Evolutionary conservation across 1,284 basidiomycete species (phyloP), one percentile per base, ranked within the genome.

Genomic region (Flammula alnicola): DNA sequence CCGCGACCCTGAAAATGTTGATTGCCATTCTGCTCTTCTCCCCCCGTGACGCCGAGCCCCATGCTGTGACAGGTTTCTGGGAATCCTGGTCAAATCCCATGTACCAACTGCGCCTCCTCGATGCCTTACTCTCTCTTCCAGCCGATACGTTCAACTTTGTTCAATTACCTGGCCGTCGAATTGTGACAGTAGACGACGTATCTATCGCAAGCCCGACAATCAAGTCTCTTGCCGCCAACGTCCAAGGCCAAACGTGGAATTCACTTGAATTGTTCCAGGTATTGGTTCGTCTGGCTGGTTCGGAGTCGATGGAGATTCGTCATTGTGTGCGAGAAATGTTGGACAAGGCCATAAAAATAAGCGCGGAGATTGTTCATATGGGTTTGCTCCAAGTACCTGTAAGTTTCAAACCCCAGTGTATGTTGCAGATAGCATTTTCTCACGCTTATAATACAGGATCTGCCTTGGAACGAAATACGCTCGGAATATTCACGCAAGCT

Each of bases 231-330:
- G 86, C 93, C 12, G 83, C 89, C 35, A 87, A 92, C 57, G 91
- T 96, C 16, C 92, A 96, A 64, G 85, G 84, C 2, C 91, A 92
- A 58, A 87, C 93, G 0, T 98, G 95, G 95, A 98, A 98, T 67
- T 93, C 92, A 8, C 74, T 95, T 12, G 95, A 97, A 58, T 74
- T 98, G 27, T 91, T 97, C 55, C 87, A 94, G 66, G 88, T 95
- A n/a, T 74, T 96, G 2, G 86, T 95, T 6, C 79, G 84, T 41
- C 74, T 89, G 43, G 84, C 86, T 1, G 85, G 86, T 50, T 85
- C 86, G 2, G 88, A 93, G 32, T 81, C 78, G 14, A 63, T 70
- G 9, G 91, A 93, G 39, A 82, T 93, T 31, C 80, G 82, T 40
- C 82, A 75, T 57, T 87, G 83, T 55, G 89, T 94, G 11, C 79